A percentile compares a stretch with the other conserved stretches of the same genome.
These are phyloP conservation scores for Mucor plumbeus DNA, from an alignment of 371 early-diverging fungal species.

Conservation along the genomic window DNA sequence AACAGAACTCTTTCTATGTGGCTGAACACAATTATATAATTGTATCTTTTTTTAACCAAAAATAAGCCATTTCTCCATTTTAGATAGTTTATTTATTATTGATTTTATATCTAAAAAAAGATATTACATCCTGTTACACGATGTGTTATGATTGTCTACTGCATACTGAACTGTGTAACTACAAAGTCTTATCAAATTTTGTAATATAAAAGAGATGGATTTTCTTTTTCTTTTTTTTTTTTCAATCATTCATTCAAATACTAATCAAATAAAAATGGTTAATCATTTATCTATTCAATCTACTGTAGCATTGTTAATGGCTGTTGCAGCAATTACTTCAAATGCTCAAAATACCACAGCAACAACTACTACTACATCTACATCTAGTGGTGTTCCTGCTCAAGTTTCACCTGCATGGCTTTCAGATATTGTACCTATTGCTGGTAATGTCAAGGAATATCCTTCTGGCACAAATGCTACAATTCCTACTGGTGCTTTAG, in stretches of 20 bases:
- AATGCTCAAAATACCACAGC: slow-evolving; percentile 21
- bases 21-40: neutral
- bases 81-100: slow-evolving; percentile 4
- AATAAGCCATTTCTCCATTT: slow-evolving; percentile 18
- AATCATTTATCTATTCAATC: slow-evolving; percentile 13
- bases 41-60: slow-evolving; percentile 1
- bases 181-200: neutral
- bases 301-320: slow-evolving; percentile 7
- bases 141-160: neutral
- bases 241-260: too few species aligned
- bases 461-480: slow-evolving; percentile 21
- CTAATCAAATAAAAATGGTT: slow-evolving; percentile 5
- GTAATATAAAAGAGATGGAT: slow-evolving; percentile 2
- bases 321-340: neutral
- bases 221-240: neutral
- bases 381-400: slow-evolving; percentile 26
- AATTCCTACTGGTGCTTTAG: slow-evolving; percentile 41
- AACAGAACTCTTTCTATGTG: neutral
- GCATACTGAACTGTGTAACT: neutral
- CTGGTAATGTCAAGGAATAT: slow-evolving; percentile 29
- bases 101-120: neutral
- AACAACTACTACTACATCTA: slow-evolving; percentile 11
- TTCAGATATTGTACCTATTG: slow-evolving; percentile 21
- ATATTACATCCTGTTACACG: slow-evolving; percentile 2
- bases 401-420: slow-evolving; percentile 34